Base-by-base conservation (phyloP, 2,329 filamentous ascomycete species). In the Fusarium scirpi region DNA sequence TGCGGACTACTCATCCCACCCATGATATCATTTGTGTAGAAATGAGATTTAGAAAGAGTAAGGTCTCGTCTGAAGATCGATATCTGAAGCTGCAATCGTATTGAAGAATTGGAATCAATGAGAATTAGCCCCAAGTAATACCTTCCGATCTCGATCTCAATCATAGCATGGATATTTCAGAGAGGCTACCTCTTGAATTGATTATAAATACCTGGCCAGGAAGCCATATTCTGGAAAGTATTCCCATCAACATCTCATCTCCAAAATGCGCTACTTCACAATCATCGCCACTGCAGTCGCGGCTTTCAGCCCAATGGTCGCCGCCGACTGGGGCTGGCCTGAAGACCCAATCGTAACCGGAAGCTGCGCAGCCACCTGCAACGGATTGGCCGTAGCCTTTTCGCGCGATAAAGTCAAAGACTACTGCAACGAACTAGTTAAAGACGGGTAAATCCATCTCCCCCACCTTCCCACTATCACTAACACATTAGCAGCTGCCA, bases 161-260 rank as follows among this genome's bases (percentile, higher is more conserved):
- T 34, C 9, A 11, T 11, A 11, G 5, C 5, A 10, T n/a, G 32
- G 16, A n/a, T 6, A 1, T 38, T 2, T 11, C 9, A 3, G 18
- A 10, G 1, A 38, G 16, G 5, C 5, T 11, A 6, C 0, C 16
- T 11, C 16, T 3, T 3, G 2, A 0, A n/a, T 11, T 6, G 9
- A 4, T 2, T n/a, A 38, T 18, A 38, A n/a, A n/a, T n/a, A 38
- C 16, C 9, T 38, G 1, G 8, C 32, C 32, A 38, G 9, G 10
- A 18, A 18, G 32, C 16, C 32, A 11, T 11, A 3, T 38, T n/a
- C 0, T 24, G 24, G 6, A 5, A 24, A 24, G 24, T 24, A 24
- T 24, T 24, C 24, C 24, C 5, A 24, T 24, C 24, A 24, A 24
- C 24, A 34, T 18, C 16, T 8, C 32, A 34, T 11, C 32, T 38